These are phyloP conservation scores for Stropharia rugosoannulata DNA, from an alignment of 768 basidiomycete genomes.

Conservation along the genomic window DNA sequence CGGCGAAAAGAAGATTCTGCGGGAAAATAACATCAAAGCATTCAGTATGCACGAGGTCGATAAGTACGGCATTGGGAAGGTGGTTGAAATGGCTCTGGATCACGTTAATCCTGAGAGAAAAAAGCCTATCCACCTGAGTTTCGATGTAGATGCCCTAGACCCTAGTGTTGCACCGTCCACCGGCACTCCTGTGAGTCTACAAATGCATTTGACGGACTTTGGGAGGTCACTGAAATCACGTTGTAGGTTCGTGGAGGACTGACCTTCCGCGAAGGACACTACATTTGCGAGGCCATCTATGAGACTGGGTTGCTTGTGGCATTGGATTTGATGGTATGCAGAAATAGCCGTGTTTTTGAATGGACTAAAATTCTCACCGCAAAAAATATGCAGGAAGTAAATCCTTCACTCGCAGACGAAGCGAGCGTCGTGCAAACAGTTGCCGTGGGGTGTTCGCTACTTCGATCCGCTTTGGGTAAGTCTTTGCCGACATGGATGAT, in stretches of 20 bases:
- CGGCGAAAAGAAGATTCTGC: conserved; percentile 86
- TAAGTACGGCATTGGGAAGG: conserved; percentile 89
- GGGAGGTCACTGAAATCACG: conserved; percentile 2
- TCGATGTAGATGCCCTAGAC: conserved; percentile 95
- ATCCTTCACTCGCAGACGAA: conserved; percentile 84
- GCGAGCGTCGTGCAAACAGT: conserved; percentile 84
- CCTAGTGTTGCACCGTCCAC: conserved; percentile 96
- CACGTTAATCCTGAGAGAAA: conserved; percentile 86
- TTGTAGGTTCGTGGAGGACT: conserved; percentile 86
- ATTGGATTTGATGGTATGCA: conserved; percentile 86
- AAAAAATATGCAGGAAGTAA: conserved; percentile 71
- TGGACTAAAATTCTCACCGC: conserved; percentile 3
- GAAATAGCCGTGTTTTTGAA: conserved; percentile 1
- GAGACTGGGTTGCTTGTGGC: conserved; percentile 93
- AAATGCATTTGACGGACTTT: not conserved
- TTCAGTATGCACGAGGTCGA: conserved; percentile 94
- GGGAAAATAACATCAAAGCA: conserved; percentile 76
- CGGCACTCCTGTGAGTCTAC: conserved; percentile 75
- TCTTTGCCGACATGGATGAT: conserved; percentile 6
- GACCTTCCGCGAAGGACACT: conserved; percentile 98
- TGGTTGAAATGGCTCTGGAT: conserved; percentile 96
- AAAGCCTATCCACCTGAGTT: conserved; percentile 90
- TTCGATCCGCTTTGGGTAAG: conserved; percentile 80
- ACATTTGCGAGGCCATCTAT: conserved; percentile 89
- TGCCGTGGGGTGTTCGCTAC: conserved; percentile 84